Conservation (phyloP, 1,284 basidiomycete genomes). For the Sanguinoderma infundibulare region DNA sequence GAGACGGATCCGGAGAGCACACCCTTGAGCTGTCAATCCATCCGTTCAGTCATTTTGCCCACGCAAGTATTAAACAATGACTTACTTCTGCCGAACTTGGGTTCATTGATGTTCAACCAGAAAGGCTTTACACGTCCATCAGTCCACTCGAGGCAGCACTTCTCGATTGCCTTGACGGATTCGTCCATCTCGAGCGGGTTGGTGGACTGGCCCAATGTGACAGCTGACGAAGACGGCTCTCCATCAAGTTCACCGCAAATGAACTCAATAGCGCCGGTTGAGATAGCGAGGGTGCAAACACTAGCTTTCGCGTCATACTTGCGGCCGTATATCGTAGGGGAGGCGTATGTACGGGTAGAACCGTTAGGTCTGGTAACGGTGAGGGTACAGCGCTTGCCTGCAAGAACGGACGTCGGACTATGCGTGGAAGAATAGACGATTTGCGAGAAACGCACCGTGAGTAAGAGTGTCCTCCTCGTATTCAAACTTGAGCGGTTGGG, state of each 20-base stretch:
- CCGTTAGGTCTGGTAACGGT: conserved; percentile 61
- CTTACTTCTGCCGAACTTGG: conserved; percentile 50
- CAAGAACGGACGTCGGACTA: not conserved
- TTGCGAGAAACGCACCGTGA: conserved; percentile 34
- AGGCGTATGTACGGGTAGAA: conserved; percentile 52
- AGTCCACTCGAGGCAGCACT: conserved; percentile 56
- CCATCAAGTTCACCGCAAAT: conserved; percentile 42
- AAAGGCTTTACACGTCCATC: conserved; percentile 48
- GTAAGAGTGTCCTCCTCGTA: conserved; percentile 43
- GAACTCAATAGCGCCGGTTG: conserved; percentile 63
- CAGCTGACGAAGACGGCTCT: conserved; percentile 1
- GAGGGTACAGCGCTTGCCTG: conserved; percentile 61
- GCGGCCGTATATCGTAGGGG: conserved; percentile 44
- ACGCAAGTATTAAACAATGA: conserved; percentile 10
- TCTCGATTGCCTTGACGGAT: conserved; percentile 47
- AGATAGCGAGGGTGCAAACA: conserved; percentile 56
- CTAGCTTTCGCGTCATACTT: conserved; percentile 51
- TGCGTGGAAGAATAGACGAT: not conserved
- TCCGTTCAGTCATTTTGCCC: conserved; percentile 6
- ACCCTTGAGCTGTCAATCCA: conserved; percentile 49
- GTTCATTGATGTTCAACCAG: conserved; percentile 55
- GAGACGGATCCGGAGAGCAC: conserved; percentile 56
- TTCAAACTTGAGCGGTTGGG: conserved; percentile 47
- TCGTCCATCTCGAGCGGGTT: conserved; percentile 24
- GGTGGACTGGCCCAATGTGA: conserved; percentile 10